Conservation (phyloP, 2,329 filamentous ascomycete genomes). For the Tolypocladium pustulatum region DNA sequence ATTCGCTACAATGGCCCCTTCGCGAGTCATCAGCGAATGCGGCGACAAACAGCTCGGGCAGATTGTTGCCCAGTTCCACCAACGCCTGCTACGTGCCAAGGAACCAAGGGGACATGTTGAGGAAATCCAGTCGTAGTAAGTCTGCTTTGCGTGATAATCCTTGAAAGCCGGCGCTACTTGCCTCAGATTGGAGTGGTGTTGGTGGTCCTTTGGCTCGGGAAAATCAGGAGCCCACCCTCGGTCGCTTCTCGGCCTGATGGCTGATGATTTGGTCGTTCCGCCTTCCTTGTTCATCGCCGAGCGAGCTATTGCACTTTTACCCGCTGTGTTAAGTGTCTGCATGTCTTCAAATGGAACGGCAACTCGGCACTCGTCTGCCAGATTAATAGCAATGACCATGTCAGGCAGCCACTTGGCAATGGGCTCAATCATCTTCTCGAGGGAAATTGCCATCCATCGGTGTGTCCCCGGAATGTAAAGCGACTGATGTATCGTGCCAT, state of each 20-base stretch:
- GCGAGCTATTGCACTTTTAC: slow-evolving; percentile 5
- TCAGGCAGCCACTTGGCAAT: slow-evolving; percentile 63
- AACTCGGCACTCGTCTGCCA: slow-evolving; percentile 53
- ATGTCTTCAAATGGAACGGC: slow-evolving; percentile 48
- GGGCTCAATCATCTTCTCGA: slow-evolving; percentile 52
- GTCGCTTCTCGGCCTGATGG: neutral
- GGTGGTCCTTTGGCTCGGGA: neutral
- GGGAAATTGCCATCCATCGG: slow-evolving; percentile 25
- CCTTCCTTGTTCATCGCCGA: neutral
- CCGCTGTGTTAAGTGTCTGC: slow-evolving; percentile 46
- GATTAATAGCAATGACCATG: slow-evolving; percentile 72
- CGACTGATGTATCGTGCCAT: slow-evolving; percentile 42
- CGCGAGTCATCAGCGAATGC: slow-evolving; percentile 18
- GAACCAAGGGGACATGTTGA: slow-evolving; percentile 35
- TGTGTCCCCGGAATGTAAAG: slow-evolving; percentile 19
- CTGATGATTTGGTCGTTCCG: neutral
- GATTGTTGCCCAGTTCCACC: slow-evolving; percentile 26
- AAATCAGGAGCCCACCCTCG: neutral
- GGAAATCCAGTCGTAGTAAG: slow-evolving; percentile 25
- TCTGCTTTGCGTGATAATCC: slow-evolving; percentile 11
- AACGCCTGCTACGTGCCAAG: slow-evolving; percentile 26
- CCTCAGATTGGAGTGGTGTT: neutral
- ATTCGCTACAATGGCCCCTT: slow-evolving; percentile 38
- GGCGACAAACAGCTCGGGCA: slow-evolving; percentile 22
- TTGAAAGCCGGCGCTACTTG: slow-evolving; percentile 7